These are phyloP conservation scores for Colletotrichum plurivorum DNA, from an alignment of 2,329 filamentous ascomycete species.

Conservation along the genomic window DNA sequence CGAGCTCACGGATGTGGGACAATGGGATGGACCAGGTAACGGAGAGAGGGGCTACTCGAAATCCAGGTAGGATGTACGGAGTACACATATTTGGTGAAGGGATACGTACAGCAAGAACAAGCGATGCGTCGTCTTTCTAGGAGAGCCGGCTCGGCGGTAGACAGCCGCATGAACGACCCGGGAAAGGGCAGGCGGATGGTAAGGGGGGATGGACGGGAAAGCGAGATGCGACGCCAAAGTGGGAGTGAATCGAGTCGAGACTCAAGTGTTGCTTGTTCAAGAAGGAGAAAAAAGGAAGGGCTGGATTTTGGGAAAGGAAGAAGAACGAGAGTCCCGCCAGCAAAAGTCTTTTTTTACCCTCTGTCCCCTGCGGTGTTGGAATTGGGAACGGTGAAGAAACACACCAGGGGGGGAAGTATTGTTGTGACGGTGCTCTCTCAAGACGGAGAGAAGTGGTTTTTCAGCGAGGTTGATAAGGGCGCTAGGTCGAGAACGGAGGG, in stretches of 20 bases:
- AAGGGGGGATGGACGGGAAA: not conserved
- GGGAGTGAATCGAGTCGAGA: slow-evolving; percentile 10
- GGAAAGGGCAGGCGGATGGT: slow-evolving; percentile 11
- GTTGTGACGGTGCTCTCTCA: slow-evolving; percentile 1
- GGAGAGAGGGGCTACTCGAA: slow-evolving; percentile 34
- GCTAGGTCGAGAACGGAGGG: slow-evolving; percentile 7
- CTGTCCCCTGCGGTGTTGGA: slow-evolving; percentile 20
- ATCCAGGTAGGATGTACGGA: slow-evolving; percentile 36
- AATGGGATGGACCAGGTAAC: slow-evolving; percentile 38
- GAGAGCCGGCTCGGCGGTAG: slow-evolving; percentile 23
- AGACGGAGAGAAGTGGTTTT: not conserved
- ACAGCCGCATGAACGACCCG: slow-evolving; percentile 35
- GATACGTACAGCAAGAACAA: slow-evolving; percentile 37
- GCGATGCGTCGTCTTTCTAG: slow-evolving; percentile 17
- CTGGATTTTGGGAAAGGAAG: slow-evolving; percentile 21
- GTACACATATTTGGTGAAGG: slow-evolving; percentile 25
- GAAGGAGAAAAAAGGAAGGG: slow-evolving; percentile 12
- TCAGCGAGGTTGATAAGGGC: slow-evolving; percentile 10
- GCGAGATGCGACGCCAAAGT: not conserved
- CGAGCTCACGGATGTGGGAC: slow-evolving; percentile 42
- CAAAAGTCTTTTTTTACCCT: slow-evolving; percentile 31
- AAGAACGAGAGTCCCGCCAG: slow-evolving; percentile 24
- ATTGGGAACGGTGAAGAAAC: slow-evolving; percentile 37
- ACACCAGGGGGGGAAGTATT: slow-evolving; percentile 12
- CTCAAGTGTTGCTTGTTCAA: slow-evolving; percentile 30